These are phyloP conservation scores for Graphium sp. DNA, from an alignment of 2,329 filamentous ascomycete species.

Conservation along the genomic window DNA sequence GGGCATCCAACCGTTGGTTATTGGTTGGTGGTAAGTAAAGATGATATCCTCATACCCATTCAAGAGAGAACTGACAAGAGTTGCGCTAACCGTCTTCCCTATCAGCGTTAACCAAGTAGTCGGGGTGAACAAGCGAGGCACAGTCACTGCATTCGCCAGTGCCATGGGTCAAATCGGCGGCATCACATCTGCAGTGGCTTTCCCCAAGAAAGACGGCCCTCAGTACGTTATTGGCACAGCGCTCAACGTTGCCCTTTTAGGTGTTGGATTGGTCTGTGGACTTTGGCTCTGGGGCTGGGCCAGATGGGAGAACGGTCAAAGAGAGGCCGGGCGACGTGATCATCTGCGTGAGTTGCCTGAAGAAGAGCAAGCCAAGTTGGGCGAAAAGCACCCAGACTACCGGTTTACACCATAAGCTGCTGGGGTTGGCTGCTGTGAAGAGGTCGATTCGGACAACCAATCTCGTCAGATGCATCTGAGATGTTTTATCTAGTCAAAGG, in stretches of 20 bases:
- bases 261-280: constrained; percentile 6
- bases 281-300: constrained; percentile 8
- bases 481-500: too few species aligned
- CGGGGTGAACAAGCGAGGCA: constrained; percentile 26
- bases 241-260: constrained; percentile 12
- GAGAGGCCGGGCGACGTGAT: constrained; percentile 16
- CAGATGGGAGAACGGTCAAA: constrained; percentile 14
- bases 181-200: constrained; percentile 11
- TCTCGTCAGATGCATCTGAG: too few species aligned
- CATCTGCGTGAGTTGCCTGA: constrained; percentile 13
- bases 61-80: constrained; percentile 1
- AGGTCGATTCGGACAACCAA: too few species aligned
- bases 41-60: neutral
- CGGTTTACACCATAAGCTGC: constrained; percentile 14
- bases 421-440: too few species aligned
- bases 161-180: constrained; percentile 24
- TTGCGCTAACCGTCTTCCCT: neutral
- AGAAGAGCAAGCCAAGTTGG: constrained; percentile 18
- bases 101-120: constrained; percentile 22
- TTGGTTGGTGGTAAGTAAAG: constrained; percentile 22
- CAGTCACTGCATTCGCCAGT: constrained; percentile 26
- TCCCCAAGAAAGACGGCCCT: constrained; percentile 9
- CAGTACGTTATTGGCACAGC: constrained; percentile 13
- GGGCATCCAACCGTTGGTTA: constrained; percentile 13
- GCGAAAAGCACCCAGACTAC: constrained; percentile 19